Percentiles rank a stretch among this genome's conserved stretches.
Conservation (phyloP, 441 rosid genomes). For the Croton setiger region DNA sequence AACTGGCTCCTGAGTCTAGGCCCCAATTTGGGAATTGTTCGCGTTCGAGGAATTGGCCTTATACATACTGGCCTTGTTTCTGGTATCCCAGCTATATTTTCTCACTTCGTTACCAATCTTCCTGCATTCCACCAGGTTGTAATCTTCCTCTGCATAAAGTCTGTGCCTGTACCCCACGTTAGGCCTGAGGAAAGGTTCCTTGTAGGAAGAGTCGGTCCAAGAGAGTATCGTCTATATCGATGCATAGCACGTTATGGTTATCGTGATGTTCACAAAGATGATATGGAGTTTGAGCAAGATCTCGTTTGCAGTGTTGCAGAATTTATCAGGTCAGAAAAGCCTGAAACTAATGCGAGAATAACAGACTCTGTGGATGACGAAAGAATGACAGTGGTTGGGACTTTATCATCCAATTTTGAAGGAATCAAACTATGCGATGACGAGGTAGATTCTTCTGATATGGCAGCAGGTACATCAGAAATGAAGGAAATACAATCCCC, state of each 20-base stretch:
- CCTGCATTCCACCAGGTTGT: conserved; percentile 95
- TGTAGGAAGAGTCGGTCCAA: conserved; percentile 72
- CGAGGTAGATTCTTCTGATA: conserved; percentile 26
- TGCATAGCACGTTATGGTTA: conserved; percentile 92
- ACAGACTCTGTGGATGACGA: conserved; percentile 36
- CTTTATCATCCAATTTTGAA: conserved; percentile 53
- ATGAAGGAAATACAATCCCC: conserved; percentile 31
- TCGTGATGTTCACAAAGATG: conserved; percentile 84
- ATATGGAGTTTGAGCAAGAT: conserved; percentile 83
- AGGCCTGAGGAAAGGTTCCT: conserved; percentile 80
- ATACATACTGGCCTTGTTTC: conserved; percentile 86
- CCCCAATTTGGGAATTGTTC: conserved; percentile 76
- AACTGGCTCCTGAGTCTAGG: conserved; percentile 81
- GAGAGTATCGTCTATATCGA: conserved; percentile 69
- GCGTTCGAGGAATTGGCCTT: conserved; percentile 85
- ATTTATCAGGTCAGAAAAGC: conserved; percentile 60
- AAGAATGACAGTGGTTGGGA: conserved; percentile 66
- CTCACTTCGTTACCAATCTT: conserved; percentile 92
- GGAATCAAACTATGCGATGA: conserved; percentile 53
- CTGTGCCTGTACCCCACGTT: conserved; percentile 92
- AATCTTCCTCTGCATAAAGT: conserved; percentile 84
- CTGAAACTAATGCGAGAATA: conserved; percentile 19
- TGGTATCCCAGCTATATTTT: conserved; percentile 92
- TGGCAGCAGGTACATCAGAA: conserved; percentile 33
- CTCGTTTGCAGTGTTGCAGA: conserved; percentile 86